Evolutionary conservation across 2,329 filamentous ascomycete genomes (phyloP).

Genomic region (Ophiostoma novo-ulmi): DNA sequence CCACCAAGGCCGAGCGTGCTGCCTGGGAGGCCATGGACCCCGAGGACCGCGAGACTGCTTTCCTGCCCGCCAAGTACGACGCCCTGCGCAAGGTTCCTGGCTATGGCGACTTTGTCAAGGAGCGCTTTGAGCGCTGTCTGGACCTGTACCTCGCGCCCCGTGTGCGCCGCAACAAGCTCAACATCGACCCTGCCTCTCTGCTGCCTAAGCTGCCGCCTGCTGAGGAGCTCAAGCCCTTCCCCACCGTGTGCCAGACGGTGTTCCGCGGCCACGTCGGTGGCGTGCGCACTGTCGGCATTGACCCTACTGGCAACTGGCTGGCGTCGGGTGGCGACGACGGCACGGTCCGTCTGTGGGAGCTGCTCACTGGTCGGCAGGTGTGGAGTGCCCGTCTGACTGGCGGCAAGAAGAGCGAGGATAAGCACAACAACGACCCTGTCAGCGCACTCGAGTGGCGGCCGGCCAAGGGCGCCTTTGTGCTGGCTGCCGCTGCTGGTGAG

Average conservation of each 20-base stretch:
- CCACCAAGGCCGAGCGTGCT: conserved; percentile 74
- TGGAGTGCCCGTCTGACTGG: conserved; percentile 76
- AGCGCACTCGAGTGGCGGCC: conserved; percentile 88
- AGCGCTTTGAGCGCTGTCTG: conserved; percentile 90
- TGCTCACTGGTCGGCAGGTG: conserved; percentile 77
- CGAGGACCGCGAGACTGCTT: conserved; percentile 87
- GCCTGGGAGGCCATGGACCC: conserved; percentile 81
- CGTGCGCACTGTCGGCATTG: conserved; percentile 77
- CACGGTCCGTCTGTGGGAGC: conserved; percentile 83
- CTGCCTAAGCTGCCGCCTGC: conserved; percentile 89
- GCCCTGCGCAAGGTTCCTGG: conserved; percentile 87
- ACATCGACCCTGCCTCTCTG: conserved; percentile 90
- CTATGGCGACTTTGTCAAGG: conserved; percentile 85
- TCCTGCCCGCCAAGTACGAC: conserved; percentile 74
- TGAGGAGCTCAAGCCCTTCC: conserved; percentile 91
- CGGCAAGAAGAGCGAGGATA: conserved; percentile 39
- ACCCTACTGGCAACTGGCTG: conserved; percentile 78
- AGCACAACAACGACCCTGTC: conserved; percentile 61
- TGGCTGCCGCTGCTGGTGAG: conserved; percentile 80
- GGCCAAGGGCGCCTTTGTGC: conserved; percentile 69
- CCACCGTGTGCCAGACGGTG: conserved; percentile 79
- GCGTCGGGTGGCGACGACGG: conserved; percentile 94
- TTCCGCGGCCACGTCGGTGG: conserved; percentile 85
- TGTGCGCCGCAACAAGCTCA: conserved; percentile 86
- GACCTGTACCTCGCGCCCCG: conserved; percentile 93